phyloP scores from a whole-genome alignment of 2,329 filamentous ascomycete genomes.

The Fusarium sp. region DNA sequence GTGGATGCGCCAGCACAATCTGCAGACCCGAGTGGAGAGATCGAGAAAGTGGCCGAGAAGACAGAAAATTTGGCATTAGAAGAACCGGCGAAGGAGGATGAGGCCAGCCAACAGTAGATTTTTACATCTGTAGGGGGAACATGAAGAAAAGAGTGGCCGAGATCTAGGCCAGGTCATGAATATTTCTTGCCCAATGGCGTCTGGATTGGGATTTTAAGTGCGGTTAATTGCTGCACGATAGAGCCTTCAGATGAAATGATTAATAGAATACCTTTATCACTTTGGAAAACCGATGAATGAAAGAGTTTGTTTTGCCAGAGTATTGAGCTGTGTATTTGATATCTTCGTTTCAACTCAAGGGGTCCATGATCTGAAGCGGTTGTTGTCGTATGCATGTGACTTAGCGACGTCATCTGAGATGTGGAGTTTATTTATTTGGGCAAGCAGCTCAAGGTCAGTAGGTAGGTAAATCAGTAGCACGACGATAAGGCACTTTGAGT shows the following conservation, averaged over 20 bases:
- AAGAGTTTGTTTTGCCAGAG: not conserved
- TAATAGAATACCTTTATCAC: constrained; percentile 18
- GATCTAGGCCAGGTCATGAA: not conserved
- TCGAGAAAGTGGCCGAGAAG: constrained; percentile 10
- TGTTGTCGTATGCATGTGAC: not conserved
- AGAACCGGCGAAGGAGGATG: constrained; percentile 9
- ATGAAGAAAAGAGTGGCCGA: not conserved
- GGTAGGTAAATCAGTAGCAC: not conserved
- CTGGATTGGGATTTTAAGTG: constrained; percentile 17
- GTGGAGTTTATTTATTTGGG: constrained; percentile 20
- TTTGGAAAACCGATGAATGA: not conserved
- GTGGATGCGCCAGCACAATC: not conserved
- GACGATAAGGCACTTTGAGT: constrained; percentile 22
- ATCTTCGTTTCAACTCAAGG: not conserved
- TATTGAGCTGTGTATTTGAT: not conserved
- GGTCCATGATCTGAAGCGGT: not conserved
- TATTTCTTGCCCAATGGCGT: constrained; percentile 10
- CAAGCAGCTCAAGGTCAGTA: not conserved
- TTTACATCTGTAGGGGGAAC: not conserved
- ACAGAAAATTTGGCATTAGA: constrained; percentile 11
- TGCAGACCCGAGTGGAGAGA: constrained; percentile 11
- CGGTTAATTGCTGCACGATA: constrained; percentile 11
- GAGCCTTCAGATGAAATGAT: constrained; percentile 13
- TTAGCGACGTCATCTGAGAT: constrained; percentile 38
- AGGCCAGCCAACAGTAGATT: constrained; percentile 9